These are phyloP conservation scores for Fusarium illudens DNA, from an alignment of 2,329 filamentous ascomycete species.

Conservation along the genomic window DNA sequence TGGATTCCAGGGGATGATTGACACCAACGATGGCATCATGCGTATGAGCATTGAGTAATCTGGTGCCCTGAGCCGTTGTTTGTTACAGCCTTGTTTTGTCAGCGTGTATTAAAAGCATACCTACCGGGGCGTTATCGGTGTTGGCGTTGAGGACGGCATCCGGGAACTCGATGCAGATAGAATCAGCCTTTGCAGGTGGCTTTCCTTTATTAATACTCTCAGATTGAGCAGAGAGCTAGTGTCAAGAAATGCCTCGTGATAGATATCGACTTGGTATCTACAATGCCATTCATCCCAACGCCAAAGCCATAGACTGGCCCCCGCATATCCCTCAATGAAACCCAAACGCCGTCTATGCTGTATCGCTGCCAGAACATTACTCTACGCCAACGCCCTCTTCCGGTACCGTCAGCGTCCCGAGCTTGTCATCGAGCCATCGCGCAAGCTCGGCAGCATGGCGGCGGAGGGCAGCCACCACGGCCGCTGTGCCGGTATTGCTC, in stretches of 20 bases:
- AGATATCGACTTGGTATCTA: conserved; percentile 37
- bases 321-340: conserved; percentile 20
- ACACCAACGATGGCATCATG: conserved; percentile 95
- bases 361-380: conserved; percentile 27
- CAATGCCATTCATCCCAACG: conserved; percentile 35
- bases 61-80: not conserved
- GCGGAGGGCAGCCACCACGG: conserved; percentile 61
- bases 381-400: conserved; percentile 58
- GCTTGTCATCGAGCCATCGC: conserved; percentile 67
- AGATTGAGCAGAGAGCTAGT: conserved; percentile 12
- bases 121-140: conserved; percentile 33
- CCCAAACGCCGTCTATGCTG: conserved; percentile 38
- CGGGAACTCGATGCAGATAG: conserved; percentile 12
- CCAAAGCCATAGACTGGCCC: conserved; percentile 23
- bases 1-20: conserved; percentile 90
- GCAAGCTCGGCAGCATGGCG: conserved; percentile 67
- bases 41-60: conserved; percentile 92
- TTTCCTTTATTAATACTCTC: conserved; percentile 31
- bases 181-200: conserved; percentile 19
- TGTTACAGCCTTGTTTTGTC: not conserved
- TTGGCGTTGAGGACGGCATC: conserved; percentile 10
- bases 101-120: conserved; percentile 24
- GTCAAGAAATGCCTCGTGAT: conserved; percentile 19
- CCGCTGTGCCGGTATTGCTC: conserved; percentile 52
- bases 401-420: conserved; percentile 62